Base-by-base conservation (phyloP, 257 asterid species). In the Gynochthodes officinalis region DNA sequence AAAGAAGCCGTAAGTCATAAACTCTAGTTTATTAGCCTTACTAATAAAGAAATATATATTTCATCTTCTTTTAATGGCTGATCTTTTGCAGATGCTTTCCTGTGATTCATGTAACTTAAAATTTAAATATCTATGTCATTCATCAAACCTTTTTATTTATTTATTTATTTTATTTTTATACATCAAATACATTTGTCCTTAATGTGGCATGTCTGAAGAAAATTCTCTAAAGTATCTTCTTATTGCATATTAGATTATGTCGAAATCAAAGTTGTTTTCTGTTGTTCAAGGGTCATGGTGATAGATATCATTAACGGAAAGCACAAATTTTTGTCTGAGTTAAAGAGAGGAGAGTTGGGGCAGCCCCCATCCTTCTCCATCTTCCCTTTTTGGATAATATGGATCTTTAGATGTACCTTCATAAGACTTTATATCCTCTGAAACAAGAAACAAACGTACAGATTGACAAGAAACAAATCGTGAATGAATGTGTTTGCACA, bases 1-100 rank as follows among this genome's bases (percentile, higher is more conserved):
- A 86, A 87, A 76, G 93, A 91, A 12, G 92, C 85, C 58, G 97
- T 91, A 91, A 91, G 97, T 80, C 69, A 30, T 49, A 23, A 25
- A 54, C 69, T 68, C 18, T 43, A 27, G 32, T 40, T 46, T 14
- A 48, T 11, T 75, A 19, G 40, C 69, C 19, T 50, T 18, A 8
- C 33, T 16, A 57, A 21, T 55, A 39, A 39, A n/a, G n/a, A 32
- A 32, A 8, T 7, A 16, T 27, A 15, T 28, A 28, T 59, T 59
- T 59, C 43, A 15, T 32, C 12, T 23, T 32, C 43, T 60, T 63
- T 13, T 63, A 8, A 4, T 63, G 48, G 43, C 19, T 19, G 43
- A 3, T 21, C 8, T 0, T 21, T 35, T 61, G 11, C 12, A 15
- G 42, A 12, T 19, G 28, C 19, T 58, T 12, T 59, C 11, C 33